A percentile compares a stretch with the other conserved stretches of the same genome.
phyloP scores from a whole-genome alignment of 192 early-diverging fungal species.

The Coemansia javaensis region DNA sequence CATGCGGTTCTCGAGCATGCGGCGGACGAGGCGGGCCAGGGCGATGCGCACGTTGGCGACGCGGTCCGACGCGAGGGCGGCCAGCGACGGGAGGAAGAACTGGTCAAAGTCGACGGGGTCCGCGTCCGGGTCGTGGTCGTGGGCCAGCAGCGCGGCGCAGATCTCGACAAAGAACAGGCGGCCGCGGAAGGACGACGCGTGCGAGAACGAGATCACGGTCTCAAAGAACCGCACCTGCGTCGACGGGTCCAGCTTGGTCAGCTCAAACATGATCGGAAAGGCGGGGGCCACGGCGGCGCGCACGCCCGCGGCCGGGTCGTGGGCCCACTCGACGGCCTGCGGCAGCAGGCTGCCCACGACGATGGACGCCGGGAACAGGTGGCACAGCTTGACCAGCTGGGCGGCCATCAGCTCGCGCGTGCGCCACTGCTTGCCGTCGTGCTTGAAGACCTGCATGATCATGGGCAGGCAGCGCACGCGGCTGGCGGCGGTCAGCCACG shows the following conservation, averaged over 20 bases:
- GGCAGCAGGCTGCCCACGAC: constrained; percentile 66
- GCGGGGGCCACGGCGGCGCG: constrained; percentile 48
- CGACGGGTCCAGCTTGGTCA: constrained; percentile 39
- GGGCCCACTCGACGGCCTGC: constrained; percentile 55
- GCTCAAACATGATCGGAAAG: constrained; percentile 44
- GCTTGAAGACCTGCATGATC: constrained; percentile 61
- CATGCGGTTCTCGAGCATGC: constrained; percentile 43
- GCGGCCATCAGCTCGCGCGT: constrained; percentile 63
- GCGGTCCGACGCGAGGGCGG: constrained; percentile 54
- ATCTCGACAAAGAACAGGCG: constrained; percentile 63
- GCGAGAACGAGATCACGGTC: constrained; percentile 45
- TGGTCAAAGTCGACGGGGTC: constrained; percentile 59
- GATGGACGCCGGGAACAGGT: constrained; percentile 55
- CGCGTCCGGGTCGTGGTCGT: constrained; percentile 54
- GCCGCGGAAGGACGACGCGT: constrained; percentile 47
- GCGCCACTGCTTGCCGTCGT: constrained; percentile 68
- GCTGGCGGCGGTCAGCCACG: constrained; percentile 55
- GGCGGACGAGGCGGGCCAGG: constrained; percentile 53
- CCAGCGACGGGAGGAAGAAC: constrained; percentile 62
- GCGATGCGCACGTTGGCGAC: constrained; percentile 73
- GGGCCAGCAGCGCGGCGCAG: constrained; percentile 58
- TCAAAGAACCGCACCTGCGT: constrained; percentile 46
- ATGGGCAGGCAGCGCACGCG: constrained; percentile 64
- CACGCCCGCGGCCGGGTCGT: constrained; percentile 54
- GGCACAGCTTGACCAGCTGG: constrained; percentile 61